Conservation (phyloP, 208 protist species). For the Herpetomonas muscarum region DNA sequence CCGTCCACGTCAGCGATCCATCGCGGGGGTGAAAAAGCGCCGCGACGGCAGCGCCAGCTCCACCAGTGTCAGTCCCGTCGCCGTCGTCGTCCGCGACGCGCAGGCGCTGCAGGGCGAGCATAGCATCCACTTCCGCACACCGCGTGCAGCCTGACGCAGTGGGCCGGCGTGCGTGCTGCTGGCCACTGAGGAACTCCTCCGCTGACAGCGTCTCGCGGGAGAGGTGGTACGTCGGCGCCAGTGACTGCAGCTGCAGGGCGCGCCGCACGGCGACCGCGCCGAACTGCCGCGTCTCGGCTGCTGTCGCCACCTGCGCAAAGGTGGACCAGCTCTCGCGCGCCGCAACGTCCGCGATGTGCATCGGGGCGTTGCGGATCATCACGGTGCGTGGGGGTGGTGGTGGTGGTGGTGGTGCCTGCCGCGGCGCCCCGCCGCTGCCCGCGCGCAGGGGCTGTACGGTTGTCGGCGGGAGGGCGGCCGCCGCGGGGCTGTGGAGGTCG, state of each 20-base stretch:
- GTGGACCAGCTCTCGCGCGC: background rate
- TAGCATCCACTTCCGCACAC: slow-evolving; percentile 53
- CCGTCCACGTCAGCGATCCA: slow-evolving; percentile 55
- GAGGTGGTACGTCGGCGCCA: background rate
- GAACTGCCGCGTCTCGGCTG: background rate
- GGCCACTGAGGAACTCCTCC: background rate
- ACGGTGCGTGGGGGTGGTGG: background rate
- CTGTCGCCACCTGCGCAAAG: background rate
- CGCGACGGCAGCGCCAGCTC: background rate
- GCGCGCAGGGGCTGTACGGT: no score
- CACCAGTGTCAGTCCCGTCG: background rate
- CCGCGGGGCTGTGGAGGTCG: no score
- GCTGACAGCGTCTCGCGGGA: background rate
- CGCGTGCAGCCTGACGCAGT: slow-evolving; percentile 26
- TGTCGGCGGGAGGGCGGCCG: no score
- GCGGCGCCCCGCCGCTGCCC: no score
- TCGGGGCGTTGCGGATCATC: background rate
- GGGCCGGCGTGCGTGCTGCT: background rate
- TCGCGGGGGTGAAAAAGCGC: slow-evolving; percentile 61
- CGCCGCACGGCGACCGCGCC: background rate
- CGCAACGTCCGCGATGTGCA: background rate
- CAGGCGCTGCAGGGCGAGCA: slow-evolving; percentile 7
- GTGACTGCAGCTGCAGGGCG: background rate
- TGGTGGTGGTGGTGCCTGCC: no score
- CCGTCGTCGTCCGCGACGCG: background rate